Evolutionary conservation across 768 basidiomycete species (phyloP), one percentile per base, ranked within the genome.

Genomic region (Boletus vermiculosoides): DNA sequence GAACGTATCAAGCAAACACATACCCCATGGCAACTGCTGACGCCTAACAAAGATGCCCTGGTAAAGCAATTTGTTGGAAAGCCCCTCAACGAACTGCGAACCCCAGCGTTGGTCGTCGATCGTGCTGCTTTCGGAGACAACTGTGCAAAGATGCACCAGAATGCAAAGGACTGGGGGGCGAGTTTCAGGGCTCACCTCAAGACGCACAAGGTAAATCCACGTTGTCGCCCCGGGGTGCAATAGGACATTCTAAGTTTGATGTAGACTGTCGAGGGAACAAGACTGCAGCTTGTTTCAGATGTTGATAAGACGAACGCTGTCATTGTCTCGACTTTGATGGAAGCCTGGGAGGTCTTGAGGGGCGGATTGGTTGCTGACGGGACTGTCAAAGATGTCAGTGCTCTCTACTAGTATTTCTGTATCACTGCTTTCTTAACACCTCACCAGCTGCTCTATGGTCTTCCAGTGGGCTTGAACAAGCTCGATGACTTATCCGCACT

Each of bases 171-270:
- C 28, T 88, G 87, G 80, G 85, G 85, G 2, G 85, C 88, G 16
- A 76, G 66, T 10, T 94, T 94, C 70, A 78, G 92, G 47, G 89
- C 86, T 5, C 93, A 94, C 71, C 79, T 94, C 51, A 95, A 94
- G 74, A 89, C 88, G 0, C 88, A 91, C 68, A 91, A 91, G 79
- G 88, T 85, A 66, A 25, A 28, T 65, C 37, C 36, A 44, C 13
- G 31, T 15, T 18, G 15, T 49, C n/a, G 12, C 15, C n/a, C 23
- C 13, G 34, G 25, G 28, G 34, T 48, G 34, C 45, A 48, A 9
- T 34, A 25, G 23, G 59, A 50, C 16, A 13, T 34, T 45, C 62
- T 50, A 46, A 63, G 31, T 31, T 58, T 44, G 45, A 55, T 60
- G 22, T 45, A 90, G 89, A 93, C 91, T 1, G 73, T 77, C 10